Evolutionary conservation across 2,329 filamentous ascomycete genomes (phyloP), one percentile per base, ranked within the genome.

Genomic region (Colletotrichum sp.): DNA sequence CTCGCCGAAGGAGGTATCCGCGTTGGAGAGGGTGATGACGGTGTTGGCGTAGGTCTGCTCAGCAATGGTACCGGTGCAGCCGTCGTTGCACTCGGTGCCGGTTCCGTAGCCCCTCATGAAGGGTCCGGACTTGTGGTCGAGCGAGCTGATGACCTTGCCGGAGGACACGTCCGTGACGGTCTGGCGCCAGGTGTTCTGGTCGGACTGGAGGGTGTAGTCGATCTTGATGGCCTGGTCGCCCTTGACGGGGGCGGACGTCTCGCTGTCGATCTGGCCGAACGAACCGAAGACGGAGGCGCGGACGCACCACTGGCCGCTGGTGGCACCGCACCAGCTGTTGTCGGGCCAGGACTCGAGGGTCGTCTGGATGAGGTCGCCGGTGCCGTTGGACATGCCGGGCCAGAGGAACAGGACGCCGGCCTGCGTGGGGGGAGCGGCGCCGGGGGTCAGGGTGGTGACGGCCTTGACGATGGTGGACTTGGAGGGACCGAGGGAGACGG

Each of bases 351-450:
- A 83, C 77, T 87, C 85, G 8, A 87, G 80, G 0, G 85, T 87
- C 0, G 85, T 84, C 75, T 87, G 85, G 67, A 87, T 79, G 18
- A 87, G 80, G 69, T 87, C 83, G 3, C 86, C 85, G 7, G 86
- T 87, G 48, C 86, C 85, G 77, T 87, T 87, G 74, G 83, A 85
- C 83, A 87, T 87, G 7, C 85, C 86, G 8, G 85, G 86, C 85
- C 84, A 87, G 59, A 87, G 82, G 79, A 86, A 86, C 1, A 87
- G 81, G 34, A 80, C 79, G 10, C 85, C 85, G 55, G 81, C 83
- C 72, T 86, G 85, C 1, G 81, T 82, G 1, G 81, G 60, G 6
- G 85, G 86, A 0, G 85, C 84, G 3, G 79, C 74, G 30, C 85
- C 86, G 4, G 85, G 85, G 36, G 85, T 83, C 28, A 86, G 74